Percentiles rank a stretch among this genome's conserved stretches.
Evolutionary conservation across 371 early-diverging fungal species (phyloP).

Genomic region (Mucor indicus): DNA sequence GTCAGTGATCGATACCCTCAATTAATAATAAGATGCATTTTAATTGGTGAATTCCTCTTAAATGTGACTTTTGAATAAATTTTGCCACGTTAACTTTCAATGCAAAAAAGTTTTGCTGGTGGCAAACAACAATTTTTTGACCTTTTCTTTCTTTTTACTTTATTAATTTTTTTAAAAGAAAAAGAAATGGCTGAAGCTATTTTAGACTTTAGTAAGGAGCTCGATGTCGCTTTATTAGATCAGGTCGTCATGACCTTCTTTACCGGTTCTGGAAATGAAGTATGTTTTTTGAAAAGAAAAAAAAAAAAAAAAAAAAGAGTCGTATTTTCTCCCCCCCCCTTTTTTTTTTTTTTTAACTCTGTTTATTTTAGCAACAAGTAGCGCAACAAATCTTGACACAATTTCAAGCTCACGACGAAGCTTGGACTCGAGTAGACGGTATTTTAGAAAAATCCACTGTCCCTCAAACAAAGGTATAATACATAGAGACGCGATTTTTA

Average conservation of each 20-base stretch:
- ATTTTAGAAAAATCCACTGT: constrained; percentile 88
- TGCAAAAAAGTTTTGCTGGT: background rate
- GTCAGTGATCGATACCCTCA: too few relatives aligned
- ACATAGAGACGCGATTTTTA: constrained; percentile 12
- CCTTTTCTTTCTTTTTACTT: background rate
- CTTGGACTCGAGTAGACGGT: constrained; percentile 95
- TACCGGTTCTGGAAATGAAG: constrained; percentile 68
- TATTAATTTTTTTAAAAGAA: too few relatives aligned
- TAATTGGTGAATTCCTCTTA: too few relatives aligned
- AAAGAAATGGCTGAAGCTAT: constrained; percentile 59
- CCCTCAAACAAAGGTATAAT: constrained; percentile 83
- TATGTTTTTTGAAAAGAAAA: constrained; percentile 31
- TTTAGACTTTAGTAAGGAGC: constrained; percentile 87
- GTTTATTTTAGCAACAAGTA: constrained; percentile 65
- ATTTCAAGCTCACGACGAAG: constrained; percentile 96
- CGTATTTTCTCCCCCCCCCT: background rate
- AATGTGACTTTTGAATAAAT: too few relatives aligned
- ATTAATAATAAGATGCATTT: too few relatives aligned
- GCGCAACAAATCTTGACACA: constrained; percentile 85
- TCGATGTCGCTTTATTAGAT: constrained; percentile 88
- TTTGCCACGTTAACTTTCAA: too few relatives aligned
- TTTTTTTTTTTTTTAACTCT: background rate
- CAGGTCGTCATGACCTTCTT: constrained; percentile 82
- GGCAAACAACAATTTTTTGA: background rate
- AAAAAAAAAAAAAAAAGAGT: background rate